phyloP scores from a whole-genome alignment of 129 eudicot species.

The Ambrosia artemisiifolia region DNA sequence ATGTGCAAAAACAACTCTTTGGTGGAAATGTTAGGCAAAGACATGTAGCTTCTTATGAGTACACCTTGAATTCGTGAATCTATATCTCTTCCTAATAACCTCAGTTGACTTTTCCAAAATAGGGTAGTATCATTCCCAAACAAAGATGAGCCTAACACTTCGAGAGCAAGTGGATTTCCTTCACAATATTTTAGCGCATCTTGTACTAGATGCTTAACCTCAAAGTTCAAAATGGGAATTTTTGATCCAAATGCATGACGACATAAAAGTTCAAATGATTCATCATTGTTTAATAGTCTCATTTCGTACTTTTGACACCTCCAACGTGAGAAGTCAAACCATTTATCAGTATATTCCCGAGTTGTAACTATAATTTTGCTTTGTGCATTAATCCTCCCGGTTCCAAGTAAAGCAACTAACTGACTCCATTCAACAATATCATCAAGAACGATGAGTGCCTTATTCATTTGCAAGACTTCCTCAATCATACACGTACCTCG shows the following conservation, averaged over 20 bases:
- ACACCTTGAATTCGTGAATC: not conserved
- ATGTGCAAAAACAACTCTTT: constrained; percentile 37
- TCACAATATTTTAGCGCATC: constrained; percentile 15
- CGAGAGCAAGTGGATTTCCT: constrained; percentile 30
- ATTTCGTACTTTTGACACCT: constrained; percentile 4
- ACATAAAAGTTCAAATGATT: constrained; percentile 25
- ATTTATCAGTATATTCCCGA: not conserved
- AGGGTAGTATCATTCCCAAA: not conserved
- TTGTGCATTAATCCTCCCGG: not conserved
- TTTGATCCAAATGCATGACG: constrained; percentile 32
- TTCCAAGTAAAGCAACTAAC: constrained; percentile 18
- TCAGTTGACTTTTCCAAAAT: constrained; percentile 20
- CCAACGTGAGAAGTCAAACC: not conserved
- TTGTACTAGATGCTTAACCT: not conserved
- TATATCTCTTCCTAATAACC: constrained; percentile 6
- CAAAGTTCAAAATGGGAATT: not conserved
- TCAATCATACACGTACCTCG: not conserved
- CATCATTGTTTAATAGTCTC: not conserved
- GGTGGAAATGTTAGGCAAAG: constrained; percentile 12
- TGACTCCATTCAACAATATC: constrained; percentile 17
- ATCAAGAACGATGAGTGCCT: constrained; percentile 24
- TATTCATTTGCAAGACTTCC: constrained; percentile 12
- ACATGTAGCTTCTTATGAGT: constrained; percentile 12
- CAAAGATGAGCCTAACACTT: constrained; percentile 29
- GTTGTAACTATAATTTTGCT: constrained; percentile 33